Evolutionary conservation across 768 basidiomycete species (phyloP).

Genomic region (Psilocybe cyanescens): DNA sequence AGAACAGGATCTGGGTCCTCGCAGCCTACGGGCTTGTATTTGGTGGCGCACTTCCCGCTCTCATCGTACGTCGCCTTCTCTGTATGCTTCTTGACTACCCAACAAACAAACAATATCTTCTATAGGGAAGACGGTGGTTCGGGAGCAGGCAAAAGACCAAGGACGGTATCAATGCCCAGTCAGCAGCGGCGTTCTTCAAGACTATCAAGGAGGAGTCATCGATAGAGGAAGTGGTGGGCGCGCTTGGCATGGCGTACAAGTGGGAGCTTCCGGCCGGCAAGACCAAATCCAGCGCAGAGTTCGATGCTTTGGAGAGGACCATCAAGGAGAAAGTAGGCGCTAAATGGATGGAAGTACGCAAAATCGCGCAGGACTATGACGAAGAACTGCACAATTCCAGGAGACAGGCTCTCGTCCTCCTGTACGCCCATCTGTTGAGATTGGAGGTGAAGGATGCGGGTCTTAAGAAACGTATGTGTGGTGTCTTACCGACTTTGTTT

Average conservation of each 20-base stretch:
- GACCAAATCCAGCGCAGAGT: constrained; percentile 33
- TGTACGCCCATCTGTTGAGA: constrained; percentile 87
- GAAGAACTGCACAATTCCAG: constrained; percentile 41
- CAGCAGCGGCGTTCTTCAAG: constrained; percentile 90
- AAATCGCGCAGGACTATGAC: constrained; percentile 39
- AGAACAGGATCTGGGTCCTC: constrained; percentile 92
- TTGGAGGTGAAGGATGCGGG: constrained; percentile 53
- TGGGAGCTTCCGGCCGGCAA: constrained; percentile 51
- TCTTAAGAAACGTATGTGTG: constrained; percentile 67
- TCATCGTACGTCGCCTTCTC: constrained; percentile 56
- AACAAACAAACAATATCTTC: neutral
- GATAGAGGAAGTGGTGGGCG: constrained; percentile 71
- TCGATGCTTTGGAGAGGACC: constrained; percentile 54
- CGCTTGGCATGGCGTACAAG: constrained; percentile 68
- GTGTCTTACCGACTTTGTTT: neutral
- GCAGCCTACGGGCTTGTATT: constrained; percentile 88
- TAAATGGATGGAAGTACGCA: constrained; percentile 57
- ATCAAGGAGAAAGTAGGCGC: constrained; percentile 51
- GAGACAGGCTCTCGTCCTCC: constrained; percentile 65
- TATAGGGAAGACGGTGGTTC: constrained; percentile 95
- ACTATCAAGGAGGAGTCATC: constrained; percentile 78
- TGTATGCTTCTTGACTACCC: neutral
- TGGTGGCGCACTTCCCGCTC: constrained; percentile 80
- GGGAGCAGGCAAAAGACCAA: constrained; percentile 88
- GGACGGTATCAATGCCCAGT: constrained; percentile 82